Conservation (phyloP, 1,284 basidiomycete genomes). For the Mycena sp. region DNA sequence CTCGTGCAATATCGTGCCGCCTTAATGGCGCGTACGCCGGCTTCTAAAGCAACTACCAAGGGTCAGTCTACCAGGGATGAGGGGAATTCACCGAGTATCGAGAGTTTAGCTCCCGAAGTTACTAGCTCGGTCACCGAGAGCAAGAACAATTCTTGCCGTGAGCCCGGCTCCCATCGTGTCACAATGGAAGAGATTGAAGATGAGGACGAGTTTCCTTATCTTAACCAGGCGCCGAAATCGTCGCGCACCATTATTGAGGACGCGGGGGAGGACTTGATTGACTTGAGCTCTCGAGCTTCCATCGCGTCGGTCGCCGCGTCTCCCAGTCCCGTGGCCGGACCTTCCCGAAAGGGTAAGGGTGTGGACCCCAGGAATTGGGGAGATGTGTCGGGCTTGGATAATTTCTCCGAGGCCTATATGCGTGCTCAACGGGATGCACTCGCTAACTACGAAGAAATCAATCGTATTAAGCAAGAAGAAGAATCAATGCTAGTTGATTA, state of each 20-base stretch:
- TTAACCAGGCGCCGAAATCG: slow-evolving; percentile 3
- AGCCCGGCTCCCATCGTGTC: too few relatives aligned
- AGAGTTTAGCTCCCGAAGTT: too few relatives aligned
- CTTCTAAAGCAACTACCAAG: background rate
- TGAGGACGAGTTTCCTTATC: background rate
- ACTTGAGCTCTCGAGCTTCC: too few relatives aligned
- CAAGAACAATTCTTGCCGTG: too few relatives aligned
- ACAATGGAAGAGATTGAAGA: slow-evolving; percentile 7
- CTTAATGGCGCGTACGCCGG: background rate
- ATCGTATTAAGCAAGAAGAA: slow-evolving; percentile 6
- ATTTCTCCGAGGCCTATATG: slow-evolving; percentile 24
- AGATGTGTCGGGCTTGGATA: background rate
- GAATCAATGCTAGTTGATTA: slow-evolving; percentile 1
- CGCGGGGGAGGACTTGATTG: too few relatives aligned
- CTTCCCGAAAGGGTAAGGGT: slow-evolving; percentile 35
- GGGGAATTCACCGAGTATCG: background rate
- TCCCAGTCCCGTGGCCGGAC: too few relatives aligned
- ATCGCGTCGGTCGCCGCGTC: too few relatives aligned
- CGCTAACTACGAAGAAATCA: slow-evolving; percentile 7
- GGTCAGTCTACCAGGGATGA: background rate
- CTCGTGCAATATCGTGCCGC: background rate
- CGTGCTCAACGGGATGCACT: slow-evolving; percentile 29
- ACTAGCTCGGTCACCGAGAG: too few relatives aligned
- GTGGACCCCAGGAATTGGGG: slow-evolving; percentile 40
- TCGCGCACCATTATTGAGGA: too few relatives aligned